These are phyloP conservation scores for Apiospora aurea DNA, from an alignment of 2,329 filamentous ascomycete species.

Conservation along the genomic window DNA sequence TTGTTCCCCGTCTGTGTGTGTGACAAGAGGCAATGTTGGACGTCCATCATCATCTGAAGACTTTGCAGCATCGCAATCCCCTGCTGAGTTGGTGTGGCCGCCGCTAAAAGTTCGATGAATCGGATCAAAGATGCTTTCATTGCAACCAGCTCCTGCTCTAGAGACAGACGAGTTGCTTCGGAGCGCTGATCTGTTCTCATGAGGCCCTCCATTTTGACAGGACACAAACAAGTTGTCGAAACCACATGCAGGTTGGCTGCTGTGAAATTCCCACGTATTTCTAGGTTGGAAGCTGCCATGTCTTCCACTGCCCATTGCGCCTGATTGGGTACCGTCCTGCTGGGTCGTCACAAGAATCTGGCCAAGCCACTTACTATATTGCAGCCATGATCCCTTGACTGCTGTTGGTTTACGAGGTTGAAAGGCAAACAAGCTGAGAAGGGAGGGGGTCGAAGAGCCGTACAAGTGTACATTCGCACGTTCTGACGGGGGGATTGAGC, in stretches of 20 bases:
- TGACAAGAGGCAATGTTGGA: not conserved
- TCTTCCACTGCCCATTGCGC: slow-evolving; percentile 5
- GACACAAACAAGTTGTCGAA: not conserved
- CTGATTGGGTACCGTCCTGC: slow-evolving; percentile 15
- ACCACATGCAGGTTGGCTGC: not conserved
- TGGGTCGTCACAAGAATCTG: slow-evolving; percentile 8
- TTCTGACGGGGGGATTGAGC: not conserved
- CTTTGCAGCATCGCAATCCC: not conserved
- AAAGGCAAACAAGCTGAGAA: not conserved
- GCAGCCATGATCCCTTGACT: not conserved
- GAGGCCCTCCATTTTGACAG: not conserved
- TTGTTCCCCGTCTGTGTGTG: not conserved
- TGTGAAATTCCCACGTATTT: slow-evolving; percentile 6
- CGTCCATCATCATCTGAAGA: not conserved
- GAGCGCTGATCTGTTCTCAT: slow-evolving; percentile 8
- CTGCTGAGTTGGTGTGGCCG: not conserved
- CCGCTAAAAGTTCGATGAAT: not conserved
- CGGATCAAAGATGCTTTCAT: slow-evolving; percentile 6
- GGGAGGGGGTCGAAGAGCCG: not conserved
- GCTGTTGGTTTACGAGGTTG: slow-evolving; percentile 7
- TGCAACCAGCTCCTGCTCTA: not conserved
- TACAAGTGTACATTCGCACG: not conserved
- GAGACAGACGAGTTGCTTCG: not conserved
- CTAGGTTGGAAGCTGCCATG: not conserved
- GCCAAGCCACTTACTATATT: not conserved